Evolutionary conservation across 768 basidiomycete species (phyloP).

Genomic region (Russula olivacea): DNA sequence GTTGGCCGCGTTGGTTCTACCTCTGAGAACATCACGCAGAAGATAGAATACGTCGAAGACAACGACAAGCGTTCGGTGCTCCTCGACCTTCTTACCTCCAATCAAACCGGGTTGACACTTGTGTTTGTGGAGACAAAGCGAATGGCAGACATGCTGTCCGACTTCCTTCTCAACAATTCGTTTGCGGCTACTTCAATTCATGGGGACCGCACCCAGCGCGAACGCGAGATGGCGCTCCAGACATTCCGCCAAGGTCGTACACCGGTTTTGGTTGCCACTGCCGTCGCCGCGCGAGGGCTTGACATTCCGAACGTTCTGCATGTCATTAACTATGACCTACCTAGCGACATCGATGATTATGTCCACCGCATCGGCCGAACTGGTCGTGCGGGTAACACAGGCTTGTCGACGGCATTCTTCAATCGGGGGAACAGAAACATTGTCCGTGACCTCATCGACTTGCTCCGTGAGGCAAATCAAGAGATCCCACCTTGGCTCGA

Average conservation of each 20-base stretch:
- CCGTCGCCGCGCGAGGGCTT: constrained; percentile 96
- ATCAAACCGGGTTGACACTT: constrained; percentile 75
- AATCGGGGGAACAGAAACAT: constrained; percentile 91
- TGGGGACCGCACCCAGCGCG: constrained; percentile 95
- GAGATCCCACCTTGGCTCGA: constrained; percentile 91
- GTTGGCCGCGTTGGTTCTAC: constrained; percentile 98
- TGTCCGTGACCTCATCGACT: constrained; percentile 84
- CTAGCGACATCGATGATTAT: constrained; percentile 98
- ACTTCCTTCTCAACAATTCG: constrained; percentile 79
- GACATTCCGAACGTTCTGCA: constrained; percentile 99
- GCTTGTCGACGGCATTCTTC: constrained; percentile 94
- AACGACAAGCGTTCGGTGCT: constrained; percentile 94
- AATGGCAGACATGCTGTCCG: constrained; percentile 98
- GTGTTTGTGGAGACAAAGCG: constrained; percentile 99
- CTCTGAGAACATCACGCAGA: constrained; percentile 99
- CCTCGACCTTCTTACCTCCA: constrained; percentile 85
- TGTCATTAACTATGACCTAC: constrained; percentile 97
- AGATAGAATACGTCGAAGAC: constrained; percentile 98
- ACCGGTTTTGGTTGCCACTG: constrained; percentile 95
- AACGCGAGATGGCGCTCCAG: constrained; percentile 91
- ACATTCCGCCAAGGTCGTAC: constrained; percentile 95
- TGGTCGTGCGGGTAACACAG: constrained; percentile 97
- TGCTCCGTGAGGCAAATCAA: constrained; percentile 93
- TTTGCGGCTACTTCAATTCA: constrained; percentile 95
- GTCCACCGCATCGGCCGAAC: constrained; percentile 98